Evolutionary conservation across 495 filamentous ascomycete species (phyloP), one percentile per base, ranked within the genome.

Genomic region (Neurospora terricola): DNA sequence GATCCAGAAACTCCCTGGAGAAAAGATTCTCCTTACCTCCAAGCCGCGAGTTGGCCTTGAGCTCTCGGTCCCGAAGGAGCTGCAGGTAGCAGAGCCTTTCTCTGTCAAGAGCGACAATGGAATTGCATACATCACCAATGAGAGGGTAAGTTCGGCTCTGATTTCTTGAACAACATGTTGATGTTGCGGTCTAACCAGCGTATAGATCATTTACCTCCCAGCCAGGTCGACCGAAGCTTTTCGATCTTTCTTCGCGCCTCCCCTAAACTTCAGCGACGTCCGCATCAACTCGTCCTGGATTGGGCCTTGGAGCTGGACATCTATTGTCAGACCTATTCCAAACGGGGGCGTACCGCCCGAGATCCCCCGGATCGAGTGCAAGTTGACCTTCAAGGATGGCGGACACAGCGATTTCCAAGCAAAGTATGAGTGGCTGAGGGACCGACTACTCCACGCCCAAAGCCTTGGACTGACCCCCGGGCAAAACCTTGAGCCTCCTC

Each of bases 271-370:
- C 54, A 88, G 90, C 81, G 95, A 99, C 81, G 91, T 90, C n/a
- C 93, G 93, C 78, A 93, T 98, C 71, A 88, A 91, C 8, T 92
- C 95, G 3, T 94, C 96, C 2, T 97, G 94, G 83, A 96, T 98
- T 78, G 96, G 96, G n/a, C 91, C 96, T 11, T 98, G 98, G 83
- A 90, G 91, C 76, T 99, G 96, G 96, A 88, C 88, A 34, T 91
- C 90, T 38, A 82, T 90, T 37, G 86, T 97, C 70, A 91, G 91
- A 76, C 94, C 96, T 23, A 92, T 96, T 37, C 78, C 90, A 1
- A 90, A 90, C 36, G 96, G 96, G n/a, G 93, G 93, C 48, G 93
- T 99, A 54, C 91, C 93, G 2, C 82, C 91, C n/a, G 86, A 89
- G 14, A 85, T 92, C 45, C 84, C 90, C 4, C 88, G 89, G 18